Conservation (phyloP, 23 red algal genomes). For the Agarophyton chilense region DNA sequence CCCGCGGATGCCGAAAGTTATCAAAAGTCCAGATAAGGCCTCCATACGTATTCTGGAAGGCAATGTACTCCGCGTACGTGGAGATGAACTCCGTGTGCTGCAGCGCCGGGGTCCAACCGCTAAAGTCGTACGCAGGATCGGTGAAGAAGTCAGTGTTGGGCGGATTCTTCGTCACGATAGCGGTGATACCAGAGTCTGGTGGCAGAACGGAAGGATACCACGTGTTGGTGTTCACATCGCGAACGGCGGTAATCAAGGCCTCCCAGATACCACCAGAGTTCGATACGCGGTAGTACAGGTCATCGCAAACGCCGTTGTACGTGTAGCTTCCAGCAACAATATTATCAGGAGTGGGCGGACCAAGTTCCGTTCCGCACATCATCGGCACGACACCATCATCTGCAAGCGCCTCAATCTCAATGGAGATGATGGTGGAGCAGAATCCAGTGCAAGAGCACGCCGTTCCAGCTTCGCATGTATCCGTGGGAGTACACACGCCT, state of each 20-base stretch:
- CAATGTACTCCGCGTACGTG: background rate
- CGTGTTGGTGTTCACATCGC: background rate
- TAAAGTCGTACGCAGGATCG: constrained; percentile 44
- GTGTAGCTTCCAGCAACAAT: background rate
- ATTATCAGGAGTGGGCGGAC: background rate
- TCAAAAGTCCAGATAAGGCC: background rate
- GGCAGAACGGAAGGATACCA: background rate
- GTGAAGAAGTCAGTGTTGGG: constrained; percentile 35
- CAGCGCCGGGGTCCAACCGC: background rate
- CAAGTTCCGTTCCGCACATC: constrained; percentile 10
- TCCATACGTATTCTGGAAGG: constrained; percentile 1
- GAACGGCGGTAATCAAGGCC: background rate
- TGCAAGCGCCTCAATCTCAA: background rate
- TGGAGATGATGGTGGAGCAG: constrained; percentile 10
- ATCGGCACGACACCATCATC: constrained; percentile 13
- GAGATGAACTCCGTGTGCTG: background rate
- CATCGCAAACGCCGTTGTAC: constrained; percentile 1
- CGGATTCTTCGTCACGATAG: background rate
- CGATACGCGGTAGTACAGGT: background rate
- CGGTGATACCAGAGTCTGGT: background rate
- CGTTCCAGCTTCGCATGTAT: constrained; percentile 19
- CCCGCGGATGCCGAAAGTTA: background rate
- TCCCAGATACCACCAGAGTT: background rate
- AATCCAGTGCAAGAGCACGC: constrained; percentile 19
- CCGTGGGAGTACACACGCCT: background rate